A percentile compares a stretch with the other conserved stretches of the same genome.
Conservation (phyloP, 1,284 basidiomycete genomes). For the Rhodotorula sp. region DNA sequence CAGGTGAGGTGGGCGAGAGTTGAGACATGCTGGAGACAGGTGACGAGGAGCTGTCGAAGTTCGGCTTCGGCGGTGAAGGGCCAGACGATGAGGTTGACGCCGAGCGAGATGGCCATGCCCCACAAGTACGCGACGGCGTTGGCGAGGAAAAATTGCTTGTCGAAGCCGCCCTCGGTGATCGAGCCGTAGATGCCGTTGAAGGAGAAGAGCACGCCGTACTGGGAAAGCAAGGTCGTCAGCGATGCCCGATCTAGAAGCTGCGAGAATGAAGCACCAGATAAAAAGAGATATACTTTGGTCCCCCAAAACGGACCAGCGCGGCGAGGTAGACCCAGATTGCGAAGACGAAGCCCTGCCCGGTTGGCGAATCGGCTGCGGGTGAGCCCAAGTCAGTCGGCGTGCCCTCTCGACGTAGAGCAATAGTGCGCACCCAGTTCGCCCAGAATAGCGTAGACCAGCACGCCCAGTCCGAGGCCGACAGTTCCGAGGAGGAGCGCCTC, state of each 20-base stretch:
- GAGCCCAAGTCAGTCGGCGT: neutral
- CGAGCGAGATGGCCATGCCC: constrained; percentile 30
- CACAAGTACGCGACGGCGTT: constrained; percentile 27
- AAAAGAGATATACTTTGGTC: constrained; percentile 23
- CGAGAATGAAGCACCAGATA: constrained; percentile 18
- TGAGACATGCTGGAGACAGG: constrained; percentile 32
- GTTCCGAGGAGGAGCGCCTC: constrained; percentile 20
- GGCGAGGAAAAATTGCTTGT: constrained; percentile 23
- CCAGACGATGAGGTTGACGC: constrained; percentile 28
- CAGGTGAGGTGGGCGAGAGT: constrained; percentile 31
- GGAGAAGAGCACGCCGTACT: constrained; percentile 33
- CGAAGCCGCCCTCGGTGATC: constrained; percentile 11
- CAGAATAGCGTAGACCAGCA: constrained; percentile 21
- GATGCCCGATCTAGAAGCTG: too few relatives aligned
- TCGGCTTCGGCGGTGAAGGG: constrained; percentile 23
- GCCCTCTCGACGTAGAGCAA: neutral
- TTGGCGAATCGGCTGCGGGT: constrained; percentile 18
- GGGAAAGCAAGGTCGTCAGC: neutral
- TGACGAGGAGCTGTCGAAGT: constrained; percentile 29
- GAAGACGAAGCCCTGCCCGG: constrained; percentile 36
- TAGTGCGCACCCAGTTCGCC: constrained; percentile 17
- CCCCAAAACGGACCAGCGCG: constrained; percentile 28
- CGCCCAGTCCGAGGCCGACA: constrained; percentile 14
- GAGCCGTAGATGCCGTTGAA: constrained; percentile 35
- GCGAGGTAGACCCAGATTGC: constrained; percentile 28